phyloP scores from a whole-genome alignment of 345 rosid genomes.

The Lumnitzera racemosa region DNA sequence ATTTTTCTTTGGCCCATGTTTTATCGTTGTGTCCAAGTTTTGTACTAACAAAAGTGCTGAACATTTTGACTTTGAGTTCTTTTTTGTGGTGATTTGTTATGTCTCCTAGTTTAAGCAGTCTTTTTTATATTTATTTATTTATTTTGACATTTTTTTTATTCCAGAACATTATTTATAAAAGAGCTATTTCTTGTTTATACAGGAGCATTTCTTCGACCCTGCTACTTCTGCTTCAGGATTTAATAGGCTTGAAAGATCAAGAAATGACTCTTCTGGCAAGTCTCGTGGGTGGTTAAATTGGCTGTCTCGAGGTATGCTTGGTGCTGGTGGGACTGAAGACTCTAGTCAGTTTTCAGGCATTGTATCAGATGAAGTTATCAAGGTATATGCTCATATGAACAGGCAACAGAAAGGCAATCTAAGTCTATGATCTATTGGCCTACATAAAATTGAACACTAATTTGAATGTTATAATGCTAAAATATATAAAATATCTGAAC shows the following conservation, averaged over 20 bases:
- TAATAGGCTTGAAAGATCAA: constrained; percentile 43
- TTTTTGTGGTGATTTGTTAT: neutral
- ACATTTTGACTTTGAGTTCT: neutral
- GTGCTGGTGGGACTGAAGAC: constrained; percentile 97
- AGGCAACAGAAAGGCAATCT: constrained; percentile 8
- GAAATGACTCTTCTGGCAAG: constrained; percentile 42
- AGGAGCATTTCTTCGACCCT: constrained; percentile 50
- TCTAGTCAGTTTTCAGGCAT: constrained; percentile 90
- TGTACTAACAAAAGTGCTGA: neutral
- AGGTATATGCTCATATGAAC: constrained; percentile 36
- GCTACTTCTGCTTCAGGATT: constrained; percentile 21
- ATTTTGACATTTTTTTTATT: neutral
- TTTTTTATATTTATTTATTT: no score
- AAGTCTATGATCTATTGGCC: neutral
- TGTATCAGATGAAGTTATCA: constrained; percentile 86
- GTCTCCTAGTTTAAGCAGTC: neutral
- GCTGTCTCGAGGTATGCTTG: constrained; percentile 97
- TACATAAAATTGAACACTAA: neutral
- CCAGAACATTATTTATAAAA: neutral
- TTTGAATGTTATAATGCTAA: no score
- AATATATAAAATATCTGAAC: no score
- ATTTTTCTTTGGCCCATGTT: neutral
- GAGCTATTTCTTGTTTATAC: constrained; percentile 9
- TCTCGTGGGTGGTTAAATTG: constrained; percentile 95
- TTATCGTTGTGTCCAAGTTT: neutral